phyloP scores from a whole-genome alignment of 768 basidiomycete genomes.

The Tephrocybe sp. region DNA sequence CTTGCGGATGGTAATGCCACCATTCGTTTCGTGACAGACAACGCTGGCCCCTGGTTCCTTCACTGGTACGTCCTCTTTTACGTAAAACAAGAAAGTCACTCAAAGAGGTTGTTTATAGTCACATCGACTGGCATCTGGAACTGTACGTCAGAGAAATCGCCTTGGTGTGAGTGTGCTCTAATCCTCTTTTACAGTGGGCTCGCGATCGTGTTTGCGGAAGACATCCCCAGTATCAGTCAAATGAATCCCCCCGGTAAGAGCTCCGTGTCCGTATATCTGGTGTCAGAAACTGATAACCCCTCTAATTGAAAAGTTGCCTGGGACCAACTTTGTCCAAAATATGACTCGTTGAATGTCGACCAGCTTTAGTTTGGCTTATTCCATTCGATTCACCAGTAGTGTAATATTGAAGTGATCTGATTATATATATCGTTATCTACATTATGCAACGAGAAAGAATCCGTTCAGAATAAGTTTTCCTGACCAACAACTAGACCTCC shows the following conservation, averaged over 20 bases:
- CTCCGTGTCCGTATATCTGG: too few relatives aligned
- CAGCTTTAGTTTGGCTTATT: background rate
- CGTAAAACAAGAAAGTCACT: too few relatives aligned
- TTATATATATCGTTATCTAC: background rate
- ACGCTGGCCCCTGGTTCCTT: constrained; percentile 30
- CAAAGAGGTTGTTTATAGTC: background rate
- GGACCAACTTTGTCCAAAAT: constrained; percentile 36
- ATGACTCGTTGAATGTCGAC: constrained; percentile 7
- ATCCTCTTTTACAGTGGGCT: constrained; percentile 2
- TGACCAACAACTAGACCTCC: constrained; percentile 79
- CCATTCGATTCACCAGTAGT: background rate
- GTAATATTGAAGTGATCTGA: background rate
- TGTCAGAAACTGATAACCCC: background rate
- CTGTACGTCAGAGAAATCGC: background rate
- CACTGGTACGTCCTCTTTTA: constrained; percentile 20
- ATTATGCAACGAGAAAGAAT: background rate
- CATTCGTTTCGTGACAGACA: constrained; percentile 39
- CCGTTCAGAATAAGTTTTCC: constrained; percentile 49
- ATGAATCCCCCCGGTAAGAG: constrained; percentile 24
- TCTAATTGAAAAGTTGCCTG: constrained; percentile 24
- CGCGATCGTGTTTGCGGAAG: constrained; percentile 30
- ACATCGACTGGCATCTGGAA: constrained; percentile 6
- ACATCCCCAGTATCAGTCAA: constrained; percentile 19
- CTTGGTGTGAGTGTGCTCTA: background rate
- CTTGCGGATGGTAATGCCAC: constrained; percentile 28